Conservation (phyloP, 176 grass and related monocot species). For the Secale cereale region DNA sequence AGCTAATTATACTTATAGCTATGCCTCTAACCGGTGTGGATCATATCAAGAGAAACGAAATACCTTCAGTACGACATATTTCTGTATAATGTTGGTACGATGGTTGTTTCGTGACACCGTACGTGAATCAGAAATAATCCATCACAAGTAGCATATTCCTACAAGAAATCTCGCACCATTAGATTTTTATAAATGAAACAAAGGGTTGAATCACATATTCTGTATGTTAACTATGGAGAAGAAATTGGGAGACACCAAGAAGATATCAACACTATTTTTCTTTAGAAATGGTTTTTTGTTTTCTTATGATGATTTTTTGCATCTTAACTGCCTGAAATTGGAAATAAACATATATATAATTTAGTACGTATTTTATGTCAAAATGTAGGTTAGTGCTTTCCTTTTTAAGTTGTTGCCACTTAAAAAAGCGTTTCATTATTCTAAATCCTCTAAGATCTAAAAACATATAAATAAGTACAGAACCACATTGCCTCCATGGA, state of each 20-base stretch:
- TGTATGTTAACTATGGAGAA: too few relatives aligned
- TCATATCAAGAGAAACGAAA: not conserved
- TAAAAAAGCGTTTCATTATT: not conserved
- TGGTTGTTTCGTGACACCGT: too few relatives aligned
- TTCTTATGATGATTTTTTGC: too few relatives aligned
- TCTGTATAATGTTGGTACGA: too few relatives aligned
- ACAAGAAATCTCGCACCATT: not conserved
- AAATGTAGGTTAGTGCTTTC: not conserved
- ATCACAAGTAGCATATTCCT: too few relatives aligned
- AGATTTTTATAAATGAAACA: not conserved
- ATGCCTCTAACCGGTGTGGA: not conserved
- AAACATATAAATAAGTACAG: not conserved
- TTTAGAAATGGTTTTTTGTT: not conserved
- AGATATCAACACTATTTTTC: not conserved
- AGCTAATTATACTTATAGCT: not conserved
- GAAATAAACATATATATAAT: not conserved
- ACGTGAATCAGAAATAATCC: too few relatives aligned
- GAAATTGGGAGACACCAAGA: not conserved
- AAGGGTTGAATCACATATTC: not conserved
- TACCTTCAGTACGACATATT: too few relatives aligned
- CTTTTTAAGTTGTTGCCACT: not conserved
- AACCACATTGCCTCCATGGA: not conserved
- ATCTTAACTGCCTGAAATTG: too few relatives aligned
- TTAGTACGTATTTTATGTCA: not conserved
- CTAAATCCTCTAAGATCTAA: not conserved